Conservation (phyloP, 805 yeast genomes). For the Ogataea pini region DNA sequence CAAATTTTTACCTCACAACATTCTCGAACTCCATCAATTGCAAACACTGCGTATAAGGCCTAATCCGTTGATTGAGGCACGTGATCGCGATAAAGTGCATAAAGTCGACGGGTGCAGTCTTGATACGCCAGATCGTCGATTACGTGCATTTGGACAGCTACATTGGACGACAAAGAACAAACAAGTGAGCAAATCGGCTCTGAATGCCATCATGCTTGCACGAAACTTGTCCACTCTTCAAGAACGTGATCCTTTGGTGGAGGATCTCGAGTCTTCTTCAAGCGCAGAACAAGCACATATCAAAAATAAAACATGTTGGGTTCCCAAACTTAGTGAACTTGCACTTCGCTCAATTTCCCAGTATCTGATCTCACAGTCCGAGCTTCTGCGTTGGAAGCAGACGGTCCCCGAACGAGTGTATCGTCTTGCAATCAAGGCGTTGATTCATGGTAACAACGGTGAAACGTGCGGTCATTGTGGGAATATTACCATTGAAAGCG, state of each 20-base stretch:
- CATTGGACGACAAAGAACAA: constrained; percentile 32
- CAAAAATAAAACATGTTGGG: constrained; percentile 26
- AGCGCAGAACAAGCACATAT: constrained; percentile 20
- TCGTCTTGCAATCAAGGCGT: constrained; percentile 48
- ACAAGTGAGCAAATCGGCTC: constrained; percentile 24
- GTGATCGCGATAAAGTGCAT: constrained; percentile 15
- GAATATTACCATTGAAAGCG: constrained; percentile 50
- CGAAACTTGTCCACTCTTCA: constrained; percentile 36
- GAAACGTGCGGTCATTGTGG: constrained; percentile 57
- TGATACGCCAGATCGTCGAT: constrained; percentile 17
- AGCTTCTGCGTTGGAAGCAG: constrained; percentile 54
- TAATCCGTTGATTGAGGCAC: constrained; percentile 42
- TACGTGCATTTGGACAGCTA: constrained; percentile 29
- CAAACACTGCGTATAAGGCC: constrained; percentile 56
- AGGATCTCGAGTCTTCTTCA: not conserved
- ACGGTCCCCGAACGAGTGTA: constrained; percentile 48
- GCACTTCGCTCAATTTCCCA: constrained; percentile 50
- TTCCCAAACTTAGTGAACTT: constrained; percentile 49
- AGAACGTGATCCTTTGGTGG: constrained; percentile 24
- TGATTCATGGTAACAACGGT: constrained; percentile 51
- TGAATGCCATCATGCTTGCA: constrained; percentile 28
- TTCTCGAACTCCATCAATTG: constrained; percentile 46
- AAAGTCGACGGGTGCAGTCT: constrained; percentile 27
- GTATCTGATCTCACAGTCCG: constrained; percentile 56
- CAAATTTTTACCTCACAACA: constrained; percentile 52